Percentiles rank a stretch among this genome's conserved stretches.
These are phyloP conservation scores for Mortierella sp. DNA, from an alignment of 371 early-diverging fungal species.

Conservation along the genomic window DNA sequence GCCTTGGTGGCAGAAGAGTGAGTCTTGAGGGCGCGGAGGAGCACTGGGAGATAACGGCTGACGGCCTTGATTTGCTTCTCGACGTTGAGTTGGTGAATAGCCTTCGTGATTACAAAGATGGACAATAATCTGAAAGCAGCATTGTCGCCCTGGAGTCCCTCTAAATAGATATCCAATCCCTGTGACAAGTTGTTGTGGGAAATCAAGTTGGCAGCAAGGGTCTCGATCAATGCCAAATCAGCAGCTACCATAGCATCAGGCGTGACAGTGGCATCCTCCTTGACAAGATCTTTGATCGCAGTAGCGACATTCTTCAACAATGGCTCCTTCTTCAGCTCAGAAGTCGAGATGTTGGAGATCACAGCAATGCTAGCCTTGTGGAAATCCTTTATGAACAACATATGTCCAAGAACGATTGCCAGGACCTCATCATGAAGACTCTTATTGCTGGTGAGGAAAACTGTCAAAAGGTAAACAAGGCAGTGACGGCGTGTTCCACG, in stretches of 20 bases:
- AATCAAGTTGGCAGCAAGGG: constrained; percentile 58
- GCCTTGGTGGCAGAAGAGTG: constrained; percentile 22
- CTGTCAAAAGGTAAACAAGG: constrained; percentile 54
- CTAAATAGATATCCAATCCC: constrained; percentile 32
- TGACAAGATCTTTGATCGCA: constrained; percentile 36
- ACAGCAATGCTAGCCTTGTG: constrained; percentile 44
- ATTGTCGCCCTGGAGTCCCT: constrained; percentile 41
- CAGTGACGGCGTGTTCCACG: constrained; percentile 45
- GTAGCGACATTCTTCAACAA: constrained; percentile 43
- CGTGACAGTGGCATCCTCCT: constrained; percentile 21
- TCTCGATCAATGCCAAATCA: constrained; percentile 32
- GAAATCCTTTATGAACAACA: constrained; percentile 40
- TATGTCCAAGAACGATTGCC: constrained; percentile 45
- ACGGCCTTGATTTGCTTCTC: constrained; percentile 45
- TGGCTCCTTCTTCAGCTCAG: constrained; percentile 50
- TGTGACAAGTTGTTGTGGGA: constrained; percentile 39
- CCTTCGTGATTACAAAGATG: constrained; percentile 54
- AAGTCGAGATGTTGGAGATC: constrained; percentile 49
- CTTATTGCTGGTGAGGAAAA: constrained; percentile 41
- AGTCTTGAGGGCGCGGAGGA: constrained; percentile 27
- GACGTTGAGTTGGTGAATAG: constrained; percentile 25
- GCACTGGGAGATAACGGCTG: constrained; percentile 30
- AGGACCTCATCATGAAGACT: constrained; percentile 40
- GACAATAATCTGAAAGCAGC: constrained; percentile 38
- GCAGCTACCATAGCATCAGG: constrained; percentile 27